These are phyloP conservation scores for Rhizopus microsporus DNA, from an alignment of 371 early-diverging fungal genomes.

Conservation along the genomic window DNA sequence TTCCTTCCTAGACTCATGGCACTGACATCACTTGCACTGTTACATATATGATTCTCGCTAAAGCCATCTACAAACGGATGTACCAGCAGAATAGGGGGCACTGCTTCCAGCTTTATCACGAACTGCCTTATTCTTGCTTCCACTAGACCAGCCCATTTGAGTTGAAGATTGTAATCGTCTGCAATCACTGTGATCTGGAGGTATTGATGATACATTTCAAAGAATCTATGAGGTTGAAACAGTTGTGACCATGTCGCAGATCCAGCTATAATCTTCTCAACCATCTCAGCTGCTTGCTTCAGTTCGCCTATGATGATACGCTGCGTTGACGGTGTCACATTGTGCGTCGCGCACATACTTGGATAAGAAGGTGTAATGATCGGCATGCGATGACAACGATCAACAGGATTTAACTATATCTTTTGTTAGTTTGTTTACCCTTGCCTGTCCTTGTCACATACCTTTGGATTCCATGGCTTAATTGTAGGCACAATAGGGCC, in stretches of 20 bases:
- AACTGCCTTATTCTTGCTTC: constrained; percentile 92
- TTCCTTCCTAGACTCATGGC: neutral
- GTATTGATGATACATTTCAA: constrained; percentile 83
- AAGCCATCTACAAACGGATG: constrained; percentile 90
- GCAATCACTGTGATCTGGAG: constrained; percentile 75
- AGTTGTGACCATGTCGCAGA: constrained; percentile 37
- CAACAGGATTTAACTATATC: constrained; percentile 1
- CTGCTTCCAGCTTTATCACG: constrained; percentile 77
- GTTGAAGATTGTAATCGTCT: constrained; percentile 55
- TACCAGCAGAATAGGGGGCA: constrained; percentile 70
- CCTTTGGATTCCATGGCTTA: constrained; percentile 86
- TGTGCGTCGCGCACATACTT: constrained; percentile 98
- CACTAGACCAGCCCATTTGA: constrained; percentile 82
- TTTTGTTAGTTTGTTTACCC: neutral
- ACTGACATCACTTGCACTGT: constrained; percentile 56
- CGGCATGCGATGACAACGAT: constrained; percentile 80
- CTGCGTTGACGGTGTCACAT: constrained; percentile 60
- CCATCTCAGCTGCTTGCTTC: constrained; percentile 23
- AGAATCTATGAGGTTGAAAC: constrained; percentile 86
- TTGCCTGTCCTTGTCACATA: neutral
- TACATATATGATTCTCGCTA: constrained; percentile 57
- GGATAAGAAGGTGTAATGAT: constrained; percentile 97
- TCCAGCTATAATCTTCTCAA: constrained; percentile 24
- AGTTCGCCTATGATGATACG: constrained; percentile 64
- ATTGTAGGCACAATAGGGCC: constrained; percentile 58